phyloP scores from a whole-genome alignment of 768 basidiomycete species.

The Lactifluus hygrophoroides region DNA sequence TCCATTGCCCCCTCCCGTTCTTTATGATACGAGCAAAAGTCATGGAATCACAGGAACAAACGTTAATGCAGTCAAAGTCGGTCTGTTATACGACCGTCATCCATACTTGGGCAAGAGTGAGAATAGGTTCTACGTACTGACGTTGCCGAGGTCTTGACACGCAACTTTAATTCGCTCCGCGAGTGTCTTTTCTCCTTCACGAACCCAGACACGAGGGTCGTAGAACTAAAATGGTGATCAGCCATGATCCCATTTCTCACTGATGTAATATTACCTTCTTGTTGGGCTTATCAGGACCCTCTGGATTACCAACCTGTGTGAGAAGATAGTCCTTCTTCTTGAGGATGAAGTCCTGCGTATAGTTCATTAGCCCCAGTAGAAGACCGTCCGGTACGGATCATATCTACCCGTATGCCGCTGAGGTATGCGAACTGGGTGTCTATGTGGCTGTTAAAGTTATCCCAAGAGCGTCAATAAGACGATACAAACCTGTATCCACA shows the following conservation, averaged over 20 bases:
- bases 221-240: conserved; percentile 50
- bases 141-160: conserved; percentile 79
- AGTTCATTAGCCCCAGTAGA: background rate
- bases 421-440: conserved; percentile 93
- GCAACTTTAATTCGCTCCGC: conserved; percentile 82
- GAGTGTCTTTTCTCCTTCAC: conserved; percentile 96
- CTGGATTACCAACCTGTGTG: conserved; percentile 94
- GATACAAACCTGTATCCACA: conserved; percentile 67
- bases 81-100: background rate
- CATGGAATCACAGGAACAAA: background rate
- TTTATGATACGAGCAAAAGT: background rate
- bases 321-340: conserved; percentile 84
- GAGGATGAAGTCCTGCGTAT: conserved; percentile 64
- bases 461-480: background rate
- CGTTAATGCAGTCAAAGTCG: background rate
- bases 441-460: conserved; percentile 14
- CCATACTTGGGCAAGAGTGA: background rate
- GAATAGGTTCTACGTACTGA: conserved; percentile 4
- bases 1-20: background rate
- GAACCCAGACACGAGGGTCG: conserved; percentile 97
- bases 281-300: conserved; percentile 95
- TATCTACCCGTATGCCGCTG: conserved; percentile 61
- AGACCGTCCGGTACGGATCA: background rate
- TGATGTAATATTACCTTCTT: conserved; percentile 63
- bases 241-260: background rate